These are phyloP conservation scores for Rhynchosporium agropyri DNA, from an alignment of 2,329 filamentous ascomycete genomes.

Conservation along the genomic window DNA sequence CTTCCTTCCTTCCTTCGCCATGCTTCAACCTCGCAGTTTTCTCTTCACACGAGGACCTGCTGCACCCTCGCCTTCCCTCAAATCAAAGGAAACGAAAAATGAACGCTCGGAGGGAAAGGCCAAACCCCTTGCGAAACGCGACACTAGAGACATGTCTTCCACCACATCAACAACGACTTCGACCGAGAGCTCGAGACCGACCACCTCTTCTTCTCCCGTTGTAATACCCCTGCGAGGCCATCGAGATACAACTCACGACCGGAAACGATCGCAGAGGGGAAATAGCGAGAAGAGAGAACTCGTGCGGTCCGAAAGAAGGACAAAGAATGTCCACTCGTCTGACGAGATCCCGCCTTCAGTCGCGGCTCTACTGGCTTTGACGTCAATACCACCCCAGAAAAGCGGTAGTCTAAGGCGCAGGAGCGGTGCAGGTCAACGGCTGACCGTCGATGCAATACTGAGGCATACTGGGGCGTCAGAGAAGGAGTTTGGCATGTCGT, in stretches of 20 bases:
- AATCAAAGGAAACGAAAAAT: conserved; percentile 28
- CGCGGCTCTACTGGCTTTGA: conserved; percentile 62
- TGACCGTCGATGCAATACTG: conserved; percentile 61
- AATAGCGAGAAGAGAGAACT: conserved; percentile 28
- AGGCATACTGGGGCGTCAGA: conserved; percentile 52
- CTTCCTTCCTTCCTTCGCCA: conserved; percentile 22
- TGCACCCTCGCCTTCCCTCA: conserved; percentile 10
- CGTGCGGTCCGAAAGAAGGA: conserved; percentile 36
- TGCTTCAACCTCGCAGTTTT: conserved; percentile 37
- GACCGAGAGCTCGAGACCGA: conserved; percentile 28
- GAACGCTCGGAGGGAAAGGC: conserved; percentile 27
- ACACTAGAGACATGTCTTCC: conserved; percentile 17
- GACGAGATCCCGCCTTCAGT: conserved; percentile 61
- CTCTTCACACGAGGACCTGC: conserved; percentile 32
- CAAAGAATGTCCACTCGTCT: conserved; percentile 52
- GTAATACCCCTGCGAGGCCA: conserved; percentile 39
- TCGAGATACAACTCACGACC: conserved; percentile 31
- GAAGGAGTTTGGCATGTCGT: conserved; percentile 58
- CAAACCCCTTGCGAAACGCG: conserved; percentile 22
- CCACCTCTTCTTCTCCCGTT: conserved; percentile 38
- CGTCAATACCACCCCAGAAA: conserved; percentile 57
- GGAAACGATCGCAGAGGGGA: conserved; percentile 32
- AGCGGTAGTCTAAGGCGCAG: conserved; percentile 28
- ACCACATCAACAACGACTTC: conserved; percentile 22
- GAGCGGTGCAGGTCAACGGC: conserved; percentile 39